Evolutionary conservation across 2,329 filamentous ascomycete genomes (phyloP), one percentile per base, ranked within the genome.

Genomic region (Hypoxylon sp.): DNA sequence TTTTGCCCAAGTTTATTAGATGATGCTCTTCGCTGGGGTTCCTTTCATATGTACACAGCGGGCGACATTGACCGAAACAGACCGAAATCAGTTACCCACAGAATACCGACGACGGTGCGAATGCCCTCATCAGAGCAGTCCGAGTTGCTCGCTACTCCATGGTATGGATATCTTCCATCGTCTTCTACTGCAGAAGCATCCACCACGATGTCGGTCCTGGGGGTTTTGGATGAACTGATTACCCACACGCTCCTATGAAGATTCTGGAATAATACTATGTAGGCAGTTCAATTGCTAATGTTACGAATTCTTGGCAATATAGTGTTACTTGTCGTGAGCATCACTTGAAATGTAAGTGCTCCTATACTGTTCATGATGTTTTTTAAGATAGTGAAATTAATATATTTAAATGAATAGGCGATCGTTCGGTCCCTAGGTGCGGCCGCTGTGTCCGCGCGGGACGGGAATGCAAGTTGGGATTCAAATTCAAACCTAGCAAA

Each of bases 301-400:
- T 26, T n/a, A n/a, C 13, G n/a, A 25, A 27, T 40, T 37, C 36
- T 44, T 41, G 30, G 11, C 27, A 29, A 45, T n/a, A 48, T 60
- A 78, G 75, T 60, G 70, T 75, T 60, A 75, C 72, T 35, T 78
- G 76, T 63, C 73, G 76, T 55, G 72, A 76, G 50, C 73, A 77
- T 58, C 76, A 78, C 60, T 62, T 78, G 11, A 76, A 74, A 68
- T 78, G 76, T 75, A 41, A 64, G 73, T 61, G 29, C 11, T 21
- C 7, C 21, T 12, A 12, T 20, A 12, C 16, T 35, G 15, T 13
- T 19, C 19, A 6, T 27, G 25, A 21, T 43, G 15, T 16, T 13
- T 26, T 26, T 36, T 29, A 46, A 17, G 29, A 31, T 26, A 17
- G 41, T 30, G 9, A 3, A 31, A 45, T 57, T 60, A 27, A 63